Base-by-base conservation (phyloP, 192 early-diverging fungal genomes). In the Neocallimastix lanati region DNA sequence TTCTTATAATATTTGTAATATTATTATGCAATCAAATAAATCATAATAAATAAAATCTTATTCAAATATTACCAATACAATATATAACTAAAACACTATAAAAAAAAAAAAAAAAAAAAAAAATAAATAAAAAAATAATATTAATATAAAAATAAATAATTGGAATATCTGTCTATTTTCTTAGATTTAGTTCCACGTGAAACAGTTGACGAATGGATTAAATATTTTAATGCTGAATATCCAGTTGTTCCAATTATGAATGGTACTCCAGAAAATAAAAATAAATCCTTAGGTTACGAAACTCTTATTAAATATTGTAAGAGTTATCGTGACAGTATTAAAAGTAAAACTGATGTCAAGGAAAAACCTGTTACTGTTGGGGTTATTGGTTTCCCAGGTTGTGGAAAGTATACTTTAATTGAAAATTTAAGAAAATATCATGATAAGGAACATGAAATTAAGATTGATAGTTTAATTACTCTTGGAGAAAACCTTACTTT, bases 171-270 rank as follows among this genome's bases (percentile, higher is more conserved):
- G 2, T 29, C 18, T 79, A 9, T 81, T 27, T 76, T 13, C 28
- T 29, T 83, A 91, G 96, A 99, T 90, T 86, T 99, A 82, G 96
- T 98, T 18, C 96, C 98, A 15, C 90, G 90, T 80, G 94, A 95
- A 67, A 94, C 94, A 78, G 92, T 97, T 18, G 93, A 94, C 79
- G 86, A 91, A 81, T 99, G 98, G 98, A 86, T 99, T 15, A 90
- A 93, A 82, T 98, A 99, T 83, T 87, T 99, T 29, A 91, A 96
- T 67, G 92, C 96, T 80, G 96, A 98, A 87, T 98, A 94, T 84
- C 98, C 98, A 2, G 93, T 96, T 96, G 16, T 99, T 99, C 88
- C 97, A 97, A 85, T 94, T 96, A 6, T 95, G 93, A 29, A 97
- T 96, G 28, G 96, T 98, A 83, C 84, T 85, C 77, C 96, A 99